Evolutionary conservation across 139 green algal genomes (phyloP).

Genomic region (Pleodorina starrii): DNA sequence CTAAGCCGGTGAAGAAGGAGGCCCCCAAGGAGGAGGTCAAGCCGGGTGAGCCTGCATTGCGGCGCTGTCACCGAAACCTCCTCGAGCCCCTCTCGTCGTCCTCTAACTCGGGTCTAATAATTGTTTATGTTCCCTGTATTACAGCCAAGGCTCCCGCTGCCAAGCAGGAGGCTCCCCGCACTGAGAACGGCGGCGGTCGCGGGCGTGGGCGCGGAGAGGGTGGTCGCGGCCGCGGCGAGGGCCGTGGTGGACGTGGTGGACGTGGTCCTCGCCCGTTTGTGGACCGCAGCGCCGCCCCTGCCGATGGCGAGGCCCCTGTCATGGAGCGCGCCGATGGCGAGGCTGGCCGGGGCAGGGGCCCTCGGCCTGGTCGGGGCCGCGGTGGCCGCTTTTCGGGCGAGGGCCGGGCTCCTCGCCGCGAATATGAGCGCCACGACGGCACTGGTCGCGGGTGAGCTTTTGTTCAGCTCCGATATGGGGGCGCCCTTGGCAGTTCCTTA

Average conservation of each 20-base stretch:
- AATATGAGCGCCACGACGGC: slow-evolving; percentile 89
- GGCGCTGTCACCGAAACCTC: slow-evolving; percentile 19
- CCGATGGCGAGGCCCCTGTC: slow-evolving; percentile 20
- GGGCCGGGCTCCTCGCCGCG: slow-evolving; percentile 63
- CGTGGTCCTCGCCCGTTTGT: neutral
- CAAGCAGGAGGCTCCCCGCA: slow-evolving; percentile 21
- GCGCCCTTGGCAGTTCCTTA: too few relatives aligned
- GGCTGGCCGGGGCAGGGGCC: slow-evolving; percentile 57
- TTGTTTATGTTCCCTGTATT: neutral
- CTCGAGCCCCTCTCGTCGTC: neutral
- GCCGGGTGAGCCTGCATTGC: slow-evolving; percentile 22
- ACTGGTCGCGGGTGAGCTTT: slow-evolving; percentile 83
- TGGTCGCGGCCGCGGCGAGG: slow-evolving; percentile 49
- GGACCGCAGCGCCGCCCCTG: slow-evolving; percentile 27
- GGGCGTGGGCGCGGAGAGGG: slow-evolving; percentile 54
- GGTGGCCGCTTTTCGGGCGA: slow-evolving; percentile 50
- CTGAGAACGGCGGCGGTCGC: slow-evolving; percentile 44
- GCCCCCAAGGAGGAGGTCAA: slow-evolving; percentile 44
- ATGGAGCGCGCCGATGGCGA: slow-evolving; percentile 49
- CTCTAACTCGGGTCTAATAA: neutral
- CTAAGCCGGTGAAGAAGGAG: slow-evolving; percentile 54
- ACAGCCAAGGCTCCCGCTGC: slow-evolving; percentile 49
- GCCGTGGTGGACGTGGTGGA: slow-evolving; percentile 40
- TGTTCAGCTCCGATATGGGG: too few relatives aligned
- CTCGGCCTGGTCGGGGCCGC: slow-evolving; percentile 52